Base-by-base conservation (phyloP, 2,329 filamentous ascomycete genomes). In the Epichloe gansuensis region DNA sequence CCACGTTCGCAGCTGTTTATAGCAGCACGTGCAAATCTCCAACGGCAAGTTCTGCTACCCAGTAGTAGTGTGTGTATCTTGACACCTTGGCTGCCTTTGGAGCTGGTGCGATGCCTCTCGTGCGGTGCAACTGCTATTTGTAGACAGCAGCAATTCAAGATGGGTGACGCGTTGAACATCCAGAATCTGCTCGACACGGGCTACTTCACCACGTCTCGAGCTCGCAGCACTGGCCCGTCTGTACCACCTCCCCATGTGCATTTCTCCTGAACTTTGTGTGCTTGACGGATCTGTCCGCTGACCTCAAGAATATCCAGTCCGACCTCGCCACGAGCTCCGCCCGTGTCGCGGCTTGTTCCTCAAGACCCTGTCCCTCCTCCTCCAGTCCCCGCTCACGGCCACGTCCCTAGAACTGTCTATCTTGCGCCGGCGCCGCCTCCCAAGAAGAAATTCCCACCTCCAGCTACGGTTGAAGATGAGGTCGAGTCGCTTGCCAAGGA, bases 391-490 rank as follows among this genome's bases (percentile, higher is more conserved):
- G 46, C 53, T 3, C 53, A 54, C 38, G 43, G 53, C n/a, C 50
- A 48, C 4, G 27, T 54, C 6, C 53, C 53, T 7, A 50, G 53
- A 52, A 54, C 53, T 5, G 50, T 54, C 34, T 44, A 54, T 21
- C 43, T 54, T 9, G 53, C 47, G 15, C 53, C 53, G 13, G 53
- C 53, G 50, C 50, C 53, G 36, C 23, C 51, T 3, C 17, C 40
- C 15, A 52, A 47, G 61, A 65, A 56, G 51, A 60, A 64, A 54
- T 74, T 71, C 62, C 81, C 84, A 5, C 84, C 84, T 1, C 72
- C 73, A 17, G 82, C 85, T 4, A 81, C 67, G 38, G 83, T 84
- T 47, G 85, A 90, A 63, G 85, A 89, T 62, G 85, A 88, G 64
- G 69, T 63, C 15, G 74, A 71, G 13, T 78, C 84, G 7, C 66